A percentile compares a stretch with the other conserved stretches of the same genome.
phyloP scores from a whole-genome alignment of 768 basidiomycete species.

The Polyporus arcularius region DNA sequence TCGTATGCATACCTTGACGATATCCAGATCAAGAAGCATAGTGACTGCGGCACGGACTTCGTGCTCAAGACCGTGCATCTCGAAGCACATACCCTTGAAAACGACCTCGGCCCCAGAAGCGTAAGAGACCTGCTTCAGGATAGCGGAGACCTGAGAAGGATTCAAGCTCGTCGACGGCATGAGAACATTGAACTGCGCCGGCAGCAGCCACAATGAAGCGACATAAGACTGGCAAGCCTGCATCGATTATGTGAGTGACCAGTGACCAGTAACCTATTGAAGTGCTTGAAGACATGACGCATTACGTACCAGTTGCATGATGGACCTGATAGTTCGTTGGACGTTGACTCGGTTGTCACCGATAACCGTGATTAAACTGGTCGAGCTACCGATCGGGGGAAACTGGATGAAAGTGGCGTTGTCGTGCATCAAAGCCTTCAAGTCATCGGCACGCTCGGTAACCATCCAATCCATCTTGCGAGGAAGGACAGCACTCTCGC shows the following conservation, averaged over 20 bases:
- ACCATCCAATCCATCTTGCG: conserved; percentile 99
- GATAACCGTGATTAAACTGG: conserved; percentile 90
- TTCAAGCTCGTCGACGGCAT: conserved; percentile 82
- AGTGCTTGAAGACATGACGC: background rate
- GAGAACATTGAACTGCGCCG: conserved; percentile 90
- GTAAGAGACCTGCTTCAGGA: conserved; percentile 85
- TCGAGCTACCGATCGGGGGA: conserved; percentile 88
- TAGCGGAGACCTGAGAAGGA: conserved; percentile 75
- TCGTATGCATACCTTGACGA: conserved; percentile 70
- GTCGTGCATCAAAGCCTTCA: conserved; percentile 92
- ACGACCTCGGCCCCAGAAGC: conserved; percentile 91
- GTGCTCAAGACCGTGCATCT: conserved; percentile 91
- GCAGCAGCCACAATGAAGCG: conserved; percentile 96
- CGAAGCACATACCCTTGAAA: conserved; percentile 97
- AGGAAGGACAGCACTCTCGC: conserved; percentile 92
- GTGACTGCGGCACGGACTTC: conserved; percentile 85
- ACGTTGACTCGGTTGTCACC: conserved; percentile 95
- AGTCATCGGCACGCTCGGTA: conserved; percentile 91
- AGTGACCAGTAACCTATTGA: background rate
- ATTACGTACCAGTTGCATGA: conserved; percentile 88
- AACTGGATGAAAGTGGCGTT: conserved; percentile 96
- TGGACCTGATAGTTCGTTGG: conserved; percentile 87
- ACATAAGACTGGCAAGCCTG: conserved; percentile 95
- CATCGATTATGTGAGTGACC: background rate
- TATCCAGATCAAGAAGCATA: conserved; percentile 87